Base-by-base conservation (phyloP, 176 grass and related monocot species). In the Aegilops sharonensis region DNA sequence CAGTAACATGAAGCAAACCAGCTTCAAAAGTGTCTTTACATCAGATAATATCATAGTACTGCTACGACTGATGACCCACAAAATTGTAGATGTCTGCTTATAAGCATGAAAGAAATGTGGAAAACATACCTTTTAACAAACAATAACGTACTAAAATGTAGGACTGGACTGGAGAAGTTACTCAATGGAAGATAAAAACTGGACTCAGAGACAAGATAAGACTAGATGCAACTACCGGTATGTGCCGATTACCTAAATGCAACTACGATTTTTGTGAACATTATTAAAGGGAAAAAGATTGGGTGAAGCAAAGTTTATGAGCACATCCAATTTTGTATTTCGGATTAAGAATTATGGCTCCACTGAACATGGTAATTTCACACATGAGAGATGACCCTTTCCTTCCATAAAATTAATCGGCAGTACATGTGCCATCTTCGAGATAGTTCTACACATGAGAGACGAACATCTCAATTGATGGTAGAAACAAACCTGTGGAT, bases 401-500 rank as follows among this genome's bases (percentile, higher is more conserved):
- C 17, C 40, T 81, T 45, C 43, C 57, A 25, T 64, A 85, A 82
- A 43, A 43, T 75, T 50, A 9, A n/a, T 32, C 13, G 11, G 37
- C 36, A 13, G n/a, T 21, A 56, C n/a, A 42, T 57, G 12, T 20
- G 75, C 4, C 6, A 9, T 78, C 36, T 65, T 37, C n/a, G 20
- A 75, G 24, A 8, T 66, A 34, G 32, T 31, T 40, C 69, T 85
- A 77, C n/a, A 30, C 52, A 82, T 68, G 64, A 64, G 70, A 66
- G 39, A 5, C 35, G 4, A 81, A 72, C 39, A 72, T 42, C 9
- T 37, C 64, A 8, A 43, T 34, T 23, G n/a, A 47, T 34, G 4
- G 27, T 10, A 48, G 82, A 60, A n/a, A 78, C 87, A 57, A 91
- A 97, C 95, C 92, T 92, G 93, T 98, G 47, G 95, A 98, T 78